Base-by-base conservation (phyloP, 768 basidiomycete species). In the Lactifluus rugatus region DNA sequence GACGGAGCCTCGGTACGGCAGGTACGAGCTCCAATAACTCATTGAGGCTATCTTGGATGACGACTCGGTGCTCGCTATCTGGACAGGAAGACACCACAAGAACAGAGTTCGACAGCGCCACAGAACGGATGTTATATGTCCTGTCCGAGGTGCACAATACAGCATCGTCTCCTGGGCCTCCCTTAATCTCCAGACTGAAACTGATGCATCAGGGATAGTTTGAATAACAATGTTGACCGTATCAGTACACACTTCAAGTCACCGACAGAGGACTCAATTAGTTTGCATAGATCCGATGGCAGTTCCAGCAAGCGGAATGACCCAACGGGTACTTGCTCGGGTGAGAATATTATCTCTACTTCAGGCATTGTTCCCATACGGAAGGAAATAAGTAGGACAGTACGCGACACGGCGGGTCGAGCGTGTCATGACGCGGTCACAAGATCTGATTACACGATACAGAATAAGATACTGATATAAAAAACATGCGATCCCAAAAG, bases 61-160 rank as follows among this genome's bases (percentile, higher is more conserved):
- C 79, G 10, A 89, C 74, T 1, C 73, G 71, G 46, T 79, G 74
- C 19, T 72, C 68, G 2, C 69, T 64, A 17, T 58, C 58, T 16
- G 56, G 61, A 28, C 28, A 76, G 72, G 17, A 82, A 74, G 2
- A 83, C 83, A 88, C 76, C 45, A 97, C 79, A 13, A 93, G 75
- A 34, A 94, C 72, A 0, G 92, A 85, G 70, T 98, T 98, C 17
- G 93, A 96, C 48, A 96, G 74, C 9, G 79, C 78, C n/a, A 98
- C 85, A 0, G 93, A 87, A 55, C 94, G 84, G 26, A 98, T 73
- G 2, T 80, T 67, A 68, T 87, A 99, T 0, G 95, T 98, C 68
- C 80, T 83, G 57, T 84, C 77, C 0, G 75, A 64, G 0, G 93
- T 95, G 69, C 95, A 97, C 9, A 95, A 73, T 0, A 96, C 93